Conservation (phyloP, 768 basidiomycete genomes). For the Lactarius sp. region DNA sequence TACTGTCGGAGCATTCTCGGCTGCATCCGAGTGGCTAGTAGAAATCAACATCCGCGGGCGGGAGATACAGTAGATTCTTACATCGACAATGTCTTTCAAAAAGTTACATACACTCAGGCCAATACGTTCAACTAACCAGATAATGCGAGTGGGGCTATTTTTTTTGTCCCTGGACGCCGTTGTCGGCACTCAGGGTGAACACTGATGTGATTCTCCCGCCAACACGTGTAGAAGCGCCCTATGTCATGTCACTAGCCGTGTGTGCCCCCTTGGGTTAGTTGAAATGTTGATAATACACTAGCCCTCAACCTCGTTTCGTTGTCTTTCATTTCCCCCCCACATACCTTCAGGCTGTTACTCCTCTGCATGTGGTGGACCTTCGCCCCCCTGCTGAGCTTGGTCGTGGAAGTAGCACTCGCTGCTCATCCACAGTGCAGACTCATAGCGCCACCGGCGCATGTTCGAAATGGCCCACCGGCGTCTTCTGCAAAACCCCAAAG, state of each 20-base stretch:
- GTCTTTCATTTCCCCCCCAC: neutral
- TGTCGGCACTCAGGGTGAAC: neutral
- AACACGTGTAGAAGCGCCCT: constrained; percentile 14
- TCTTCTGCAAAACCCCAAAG: constrained; percentile 9
- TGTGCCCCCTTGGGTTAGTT: neutral
- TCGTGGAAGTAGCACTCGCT: neutral
- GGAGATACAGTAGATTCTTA: too few relatives aligned
- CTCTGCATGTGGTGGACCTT: constrained; percentile 12
- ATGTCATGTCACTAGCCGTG: constrained; percentile 7
- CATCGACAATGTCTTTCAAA: too few relatives aligned
- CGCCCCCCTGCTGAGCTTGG: neutral
- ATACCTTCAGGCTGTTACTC: too few relatives aligned
- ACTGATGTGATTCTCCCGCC: neutral
- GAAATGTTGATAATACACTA: constrained; percentile 5
- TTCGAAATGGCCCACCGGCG: constrained; percentile 17
- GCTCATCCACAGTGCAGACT: constrained; percentile 30
- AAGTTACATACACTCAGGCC: too few relatives aligned
- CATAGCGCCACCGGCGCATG: constrained; percentile 7
- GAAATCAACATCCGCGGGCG: neutral
- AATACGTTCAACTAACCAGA: neutral
- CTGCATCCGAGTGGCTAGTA: too few relatives aligned
- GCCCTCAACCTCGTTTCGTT: neutral
- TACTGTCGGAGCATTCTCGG: too few relatives aligned
- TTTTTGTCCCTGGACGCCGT: neutral
- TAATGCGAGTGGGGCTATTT: neutral